Conservation (phyloP, 495 filamentous ascomycete genomes). For the Clavariopsis aquatica region DNA sequence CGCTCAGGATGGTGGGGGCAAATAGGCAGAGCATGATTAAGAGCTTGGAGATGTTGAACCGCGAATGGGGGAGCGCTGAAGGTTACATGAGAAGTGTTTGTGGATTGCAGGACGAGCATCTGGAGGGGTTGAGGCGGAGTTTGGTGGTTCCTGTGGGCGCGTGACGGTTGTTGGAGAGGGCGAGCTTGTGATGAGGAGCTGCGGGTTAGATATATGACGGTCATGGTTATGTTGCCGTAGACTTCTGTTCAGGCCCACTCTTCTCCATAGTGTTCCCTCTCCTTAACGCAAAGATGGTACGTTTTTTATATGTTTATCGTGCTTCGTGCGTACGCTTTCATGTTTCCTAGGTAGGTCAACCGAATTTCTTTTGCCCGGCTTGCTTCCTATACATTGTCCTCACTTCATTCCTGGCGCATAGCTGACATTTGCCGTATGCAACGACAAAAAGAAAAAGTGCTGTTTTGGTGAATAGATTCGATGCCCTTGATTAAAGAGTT, state of each 20-base stretch:
- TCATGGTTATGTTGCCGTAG: background rate
- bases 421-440: too few species aligned
- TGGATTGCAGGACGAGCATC: conserved; percentile 53
- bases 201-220: background rate
- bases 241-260: background rate
- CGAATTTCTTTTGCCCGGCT: too few species aligned
- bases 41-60: conserved; percentile 53
- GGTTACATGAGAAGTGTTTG: conserved; percentile 55
- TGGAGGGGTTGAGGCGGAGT: conserved; percentile 53
- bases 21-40: conserved; percentile 51
- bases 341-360: too few species aligned
- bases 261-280: too few species aligned
- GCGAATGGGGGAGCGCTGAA: conserved; percentile 59
- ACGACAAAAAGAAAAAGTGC: too few species aligned
- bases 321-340: too few species aligned
- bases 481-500: too few species aligned
- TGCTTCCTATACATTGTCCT: too few species aligned
- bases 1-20: conserved; percentile 42
- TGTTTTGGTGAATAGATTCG: too few species aligned
- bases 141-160: conserved; percentile 34
- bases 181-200: background rate
- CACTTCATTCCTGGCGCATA: too few species aligned
- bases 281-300: background rate
- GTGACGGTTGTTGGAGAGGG: conserved; percentile 10
- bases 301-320: too few species aligned